phyloP scores from a whole-genome alignment of 306 rosid genomes.

The Abrus precatorius region DNA sequence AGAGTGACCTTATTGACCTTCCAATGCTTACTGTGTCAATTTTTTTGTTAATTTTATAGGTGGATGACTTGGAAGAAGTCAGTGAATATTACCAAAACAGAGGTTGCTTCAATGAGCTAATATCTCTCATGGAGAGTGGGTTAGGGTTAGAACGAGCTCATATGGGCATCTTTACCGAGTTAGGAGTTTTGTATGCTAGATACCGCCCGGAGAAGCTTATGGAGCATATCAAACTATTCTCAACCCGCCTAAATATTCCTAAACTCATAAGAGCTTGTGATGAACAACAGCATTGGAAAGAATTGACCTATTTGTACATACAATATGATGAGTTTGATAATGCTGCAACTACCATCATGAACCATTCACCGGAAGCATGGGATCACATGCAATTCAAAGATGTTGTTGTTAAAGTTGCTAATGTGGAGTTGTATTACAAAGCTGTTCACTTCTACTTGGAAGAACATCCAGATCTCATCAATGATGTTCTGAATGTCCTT shows the following conservation, averaged over 20 bases:
- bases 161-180: conserved; percentile 98
- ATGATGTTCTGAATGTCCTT: conserved; percentile 96
- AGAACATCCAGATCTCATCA: conserved; percentile 99
- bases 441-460: conserved; percentile 99
- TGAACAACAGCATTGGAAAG: conserved; percentile 98
- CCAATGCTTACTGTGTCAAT: conserved; percentile 11
- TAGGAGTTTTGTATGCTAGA: conserved; percentile 98
- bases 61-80: conserved; percentile 99
- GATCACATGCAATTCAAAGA: conserved; percentile 99
- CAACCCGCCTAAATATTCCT: conserved; percentile 97
- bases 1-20: conserved; percentile 36
- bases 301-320: conserved; percentile 92
- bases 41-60: conserved; percentile 58
- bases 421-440: conserved; percentile 93
- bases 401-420: conserved; percentile 92
- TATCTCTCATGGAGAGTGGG: conserved; percentile 99
- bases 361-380: conserved; percentile 99
- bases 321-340: conserved; percentile 99
- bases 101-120: conserved; percentile 95
- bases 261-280: conserved; percentile 98
- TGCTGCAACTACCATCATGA: conserved; percentile 99
- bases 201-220: conserved; percentile 97
- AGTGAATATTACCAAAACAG: conserved; percentile 99
- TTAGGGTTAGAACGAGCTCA: conserved; percentile 98
- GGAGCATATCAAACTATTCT: conserved; percentile 98